Conservation (phyloP, 192 early-diverging fungal species). For the Dimargaris cristalligena region DNA sequence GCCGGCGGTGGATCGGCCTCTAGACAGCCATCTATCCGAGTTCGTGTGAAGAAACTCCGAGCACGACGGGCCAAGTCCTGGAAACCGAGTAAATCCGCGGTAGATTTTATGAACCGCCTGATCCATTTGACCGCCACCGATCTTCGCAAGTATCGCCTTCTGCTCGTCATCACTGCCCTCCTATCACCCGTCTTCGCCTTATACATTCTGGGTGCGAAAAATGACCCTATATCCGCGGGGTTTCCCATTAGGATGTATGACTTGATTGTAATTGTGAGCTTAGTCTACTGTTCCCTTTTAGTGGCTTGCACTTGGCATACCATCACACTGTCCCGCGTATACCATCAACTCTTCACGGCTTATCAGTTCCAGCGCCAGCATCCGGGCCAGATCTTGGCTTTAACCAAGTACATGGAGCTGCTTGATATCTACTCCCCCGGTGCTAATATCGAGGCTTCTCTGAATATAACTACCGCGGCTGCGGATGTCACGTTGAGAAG, state of each 20-base stretch:
- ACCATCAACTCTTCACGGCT: neutral
- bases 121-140: neutral
- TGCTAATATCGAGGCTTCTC: too few species aligned
- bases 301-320: neutral
- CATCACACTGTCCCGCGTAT: neutral
- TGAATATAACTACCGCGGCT: too few species aligned
- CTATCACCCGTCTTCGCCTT: neutral
- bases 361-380: neutral
- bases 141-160: constrained; percentile 1
- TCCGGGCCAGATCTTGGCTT: neutral
- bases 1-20: too few species aligned
- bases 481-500: too few species aligned
- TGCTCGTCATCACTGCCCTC: neutral
- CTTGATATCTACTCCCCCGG: too few species aligned
- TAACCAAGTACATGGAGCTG: too few species aligned
- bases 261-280: neutral
- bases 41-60: too few species aligned
- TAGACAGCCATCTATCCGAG: too few species aligned
- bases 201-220: neutral
- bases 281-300: neutral
- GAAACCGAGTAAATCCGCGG: neutral
- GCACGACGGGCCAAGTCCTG: neutral
- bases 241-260: neutral
- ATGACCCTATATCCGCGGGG: neutral
- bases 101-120: constrained; percentile 5